Evolutionary conservation across 2,329 filamentous ascomycete species (phyloP).

Genomic region (Aspergillus brasiliensis): DNA sequence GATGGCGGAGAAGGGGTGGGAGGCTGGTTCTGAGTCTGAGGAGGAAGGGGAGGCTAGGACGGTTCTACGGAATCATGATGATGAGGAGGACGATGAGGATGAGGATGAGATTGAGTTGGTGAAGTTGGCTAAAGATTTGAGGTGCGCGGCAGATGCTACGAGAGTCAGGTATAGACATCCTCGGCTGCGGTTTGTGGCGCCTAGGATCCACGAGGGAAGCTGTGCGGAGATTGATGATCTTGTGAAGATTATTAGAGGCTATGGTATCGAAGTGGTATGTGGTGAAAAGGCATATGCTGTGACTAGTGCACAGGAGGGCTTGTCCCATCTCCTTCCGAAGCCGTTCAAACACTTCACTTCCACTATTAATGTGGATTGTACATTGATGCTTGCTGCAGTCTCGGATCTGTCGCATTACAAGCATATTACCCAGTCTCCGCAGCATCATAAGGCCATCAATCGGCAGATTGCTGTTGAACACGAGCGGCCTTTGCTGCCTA

Average conservation of each 20-base stretch:
- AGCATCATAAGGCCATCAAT: constrained; percentile 61
- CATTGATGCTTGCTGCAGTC: constrained; percentile 70
- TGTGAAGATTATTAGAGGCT: constrained; percentile 57
- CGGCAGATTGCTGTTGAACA: constrained; percentile 67
- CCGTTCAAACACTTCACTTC: constrained; percentile 46
- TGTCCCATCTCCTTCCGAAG: constrained; percentile 42
- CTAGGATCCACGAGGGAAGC: constrained; percentile 56
- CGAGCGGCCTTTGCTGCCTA: constrained; percentile 61
- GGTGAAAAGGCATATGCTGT: constrained; percentile 24
- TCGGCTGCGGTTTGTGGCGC: constrained; percentile 61
- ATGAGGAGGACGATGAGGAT: constrained; percentile 44
- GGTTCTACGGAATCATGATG: constrained; percentile 32
- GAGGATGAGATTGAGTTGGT: constrained; percentile 62
- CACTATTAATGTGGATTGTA: constrained; percentile 55
- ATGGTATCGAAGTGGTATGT: constrained; percentile 49
- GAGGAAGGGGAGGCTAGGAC: constrained; percentile 31
- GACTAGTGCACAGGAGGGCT: constrained; percentile 17
- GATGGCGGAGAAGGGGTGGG: constrained; percentile 69
- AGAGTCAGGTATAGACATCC: constrained; percentile 63
- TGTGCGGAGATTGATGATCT: constrained; percentile 59
- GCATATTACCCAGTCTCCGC: constrained; percentile 48
- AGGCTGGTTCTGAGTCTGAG: constrained; percentile 52
- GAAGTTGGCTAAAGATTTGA: constrained; percentile 61
- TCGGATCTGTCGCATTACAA: constrained; percentile 70
- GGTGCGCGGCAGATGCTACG: constrained; percentile 58